Conservation (phyloP, 2,329 filamentous ascomycete genomes). For the Venturia asperata region DNA sequence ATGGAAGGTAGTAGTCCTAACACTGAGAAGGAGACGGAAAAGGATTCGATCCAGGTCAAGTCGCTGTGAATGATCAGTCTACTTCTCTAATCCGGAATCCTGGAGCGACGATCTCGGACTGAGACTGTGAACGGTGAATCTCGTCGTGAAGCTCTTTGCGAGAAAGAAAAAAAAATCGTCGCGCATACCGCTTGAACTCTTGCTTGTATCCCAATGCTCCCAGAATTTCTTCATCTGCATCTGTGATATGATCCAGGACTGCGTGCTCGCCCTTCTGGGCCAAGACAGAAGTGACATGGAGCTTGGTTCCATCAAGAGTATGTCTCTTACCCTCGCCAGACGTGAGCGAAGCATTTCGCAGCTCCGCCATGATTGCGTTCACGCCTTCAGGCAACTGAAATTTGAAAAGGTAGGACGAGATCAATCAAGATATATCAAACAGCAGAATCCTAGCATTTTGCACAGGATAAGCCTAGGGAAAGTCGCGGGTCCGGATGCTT, state of each 20-base stretch:
- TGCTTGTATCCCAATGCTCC: conserved; percentile 56
- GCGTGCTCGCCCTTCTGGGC: conserved; percentile 15
- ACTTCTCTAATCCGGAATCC: neutral
- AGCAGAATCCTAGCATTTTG: neutral
- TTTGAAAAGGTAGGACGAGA: neutral
- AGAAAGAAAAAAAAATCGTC: conserved; percentile 68
- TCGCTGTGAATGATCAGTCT: conserved; percentile 5
- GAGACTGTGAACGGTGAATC: too few species aligned
- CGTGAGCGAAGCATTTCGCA: neutral
- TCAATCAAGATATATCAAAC: neutral
- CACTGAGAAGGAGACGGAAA: conserved; percentile 45
- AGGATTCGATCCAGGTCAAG: conserved; percentile 56
- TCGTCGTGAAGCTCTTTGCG: conserved; percentile 42
- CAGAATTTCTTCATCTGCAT: conserved; percentile 53
- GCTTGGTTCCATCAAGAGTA: neutral
- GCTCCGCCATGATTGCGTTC: neutral
- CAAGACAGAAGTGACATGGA: conserved; percentile 18
- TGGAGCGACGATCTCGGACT: too few species aligned
- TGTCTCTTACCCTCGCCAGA: neutral
- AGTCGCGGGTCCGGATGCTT: neutral
- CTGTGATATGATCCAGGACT: conserved; percentile 21
- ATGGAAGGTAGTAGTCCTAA: conserved; percentile 57
- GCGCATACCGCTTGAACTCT: conserved; percentile 55
- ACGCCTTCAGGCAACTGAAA: neutral
- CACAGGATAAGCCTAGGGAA: neutral